Conservation (phyloP, 2,329 filamentous ascomycete species). For the Escovopsis sp. region DNA sequence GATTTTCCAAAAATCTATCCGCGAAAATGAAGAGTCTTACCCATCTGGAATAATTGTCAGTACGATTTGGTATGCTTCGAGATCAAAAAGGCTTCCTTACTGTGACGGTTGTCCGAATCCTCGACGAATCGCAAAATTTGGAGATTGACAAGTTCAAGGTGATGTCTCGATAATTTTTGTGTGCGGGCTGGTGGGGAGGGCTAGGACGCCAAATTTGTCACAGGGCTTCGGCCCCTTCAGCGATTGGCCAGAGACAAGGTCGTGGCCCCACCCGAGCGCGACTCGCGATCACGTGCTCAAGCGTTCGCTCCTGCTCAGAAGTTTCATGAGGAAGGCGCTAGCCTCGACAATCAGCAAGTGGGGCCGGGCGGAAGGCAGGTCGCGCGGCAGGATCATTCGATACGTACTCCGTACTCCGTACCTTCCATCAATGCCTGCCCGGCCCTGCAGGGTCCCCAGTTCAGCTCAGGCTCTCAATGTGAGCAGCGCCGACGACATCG, state of each 20-base stretch:
- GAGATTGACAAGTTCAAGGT: conserved; percentile 25
- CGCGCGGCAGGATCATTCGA: too few species aligned
- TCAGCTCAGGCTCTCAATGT: too few species aligned
- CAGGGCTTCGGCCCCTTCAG: conserved; percentile 23
- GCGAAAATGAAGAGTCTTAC: conserved; percentile 30
- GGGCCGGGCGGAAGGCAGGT: too few species aligned
- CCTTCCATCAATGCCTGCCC: too few species aligned
- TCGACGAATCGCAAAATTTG: conserved; percentile 28
- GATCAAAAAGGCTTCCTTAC: conserved; percentile 27
- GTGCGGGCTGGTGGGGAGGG: conserved; percentile 26
- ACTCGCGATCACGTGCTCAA: conserved; percentile 10
- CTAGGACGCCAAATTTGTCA: conserved; percentile 17
- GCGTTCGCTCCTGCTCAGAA: not conserved
- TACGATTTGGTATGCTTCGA: conserved; percentile 19
- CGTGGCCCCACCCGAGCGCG: conserved; percentile 6
- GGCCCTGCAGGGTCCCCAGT: too few species aligned
- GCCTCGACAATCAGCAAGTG: too few species aligned
- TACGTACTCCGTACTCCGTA: too few species aligned
- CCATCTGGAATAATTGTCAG: conserved; percentile 39
- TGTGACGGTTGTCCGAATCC: conserved; percentile 32
- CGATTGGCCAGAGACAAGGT: conserved; percentile 16
- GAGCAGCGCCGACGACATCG: too few species aligned
- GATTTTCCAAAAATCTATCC: conserved; percentile 1
- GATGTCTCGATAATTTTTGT: conserved; percentile 27
- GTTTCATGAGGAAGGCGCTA: too few species aligned